Conservation (phyloP, 2,329 filamentous ascomycete genomes). For the Fusarium caatingaense region DNA sequence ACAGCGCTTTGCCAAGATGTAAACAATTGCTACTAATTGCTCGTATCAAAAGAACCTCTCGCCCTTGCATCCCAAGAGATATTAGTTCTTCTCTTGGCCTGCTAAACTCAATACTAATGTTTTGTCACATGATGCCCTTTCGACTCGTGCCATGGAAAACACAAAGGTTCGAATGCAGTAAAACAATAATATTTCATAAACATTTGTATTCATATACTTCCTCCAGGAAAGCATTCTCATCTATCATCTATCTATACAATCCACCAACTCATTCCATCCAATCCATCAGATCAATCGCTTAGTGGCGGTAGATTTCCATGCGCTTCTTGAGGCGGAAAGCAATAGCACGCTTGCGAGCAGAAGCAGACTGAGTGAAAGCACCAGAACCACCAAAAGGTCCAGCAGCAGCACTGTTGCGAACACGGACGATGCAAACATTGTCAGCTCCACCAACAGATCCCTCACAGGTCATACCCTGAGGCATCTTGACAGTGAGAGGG, state of each 20-base stretch:
- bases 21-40: neutral
- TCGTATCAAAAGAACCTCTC: neutral
- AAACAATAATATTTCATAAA: neutral
- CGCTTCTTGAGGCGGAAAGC: constrained; percentile 61
- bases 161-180: neutral
- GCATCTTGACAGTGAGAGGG: constrained; percentile 73
- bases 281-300: neutral
- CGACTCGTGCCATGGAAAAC: too few species aligned
- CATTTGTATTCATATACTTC: neutral
- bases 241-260: neutral
- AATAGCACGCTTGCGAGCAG: constrained; percentile 70
- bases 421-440: constrained; percentile 73
- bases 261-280: neutral
- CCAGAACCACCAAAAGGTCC: constrained; percentile 75
- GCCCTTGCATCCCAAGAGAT: neutral
- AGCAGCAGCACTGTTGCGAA: constrained; percentile 70
- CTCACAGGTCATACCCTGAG: constrained; percentile 74
- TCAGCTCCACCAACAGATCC: constrained; percentile 67
- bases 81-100: neutral
- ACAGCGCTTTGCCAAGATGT: neutral
- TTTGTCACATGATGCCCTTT: too few species aligned
- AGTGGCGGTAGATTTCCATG: constrained; percentile 47
- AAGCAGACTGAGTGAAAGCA: constrained; percentile 71
- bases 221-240: neutral
- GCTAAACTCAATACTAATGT: rapidly evolving